Percentiles rank a stretch among this genome's conserved stretches.
Conservation (phyloP, 139 green algal genomes). For the Chlorella sorokiniana region DNA sequence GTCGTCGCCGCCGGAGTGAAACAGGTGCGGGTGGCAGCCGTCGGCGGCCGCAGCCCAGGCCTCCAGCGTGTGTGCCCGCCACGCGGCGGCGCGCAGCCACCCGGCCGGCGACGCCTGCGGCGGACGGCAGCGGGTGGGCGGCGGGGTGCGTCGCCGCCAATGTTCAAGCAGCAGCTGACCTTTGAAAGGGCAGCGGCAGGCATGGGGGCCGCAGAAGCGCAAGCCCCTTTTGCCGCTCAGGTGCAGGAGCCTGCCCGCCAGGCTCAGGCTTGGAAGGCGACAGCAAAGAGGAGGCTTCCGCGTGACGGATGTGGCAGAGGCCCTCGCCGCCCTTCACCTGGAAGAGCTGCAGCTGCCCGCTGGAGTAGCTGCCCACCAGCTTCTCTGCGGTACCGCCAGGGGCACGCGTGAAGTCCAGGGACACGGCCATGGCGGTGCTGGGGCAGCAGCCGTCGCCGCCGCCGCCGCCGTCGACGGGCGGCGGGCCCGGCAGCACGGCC, state of each 20-base stretch:
- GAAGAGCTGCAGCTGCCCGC: conserved; percentile 21
- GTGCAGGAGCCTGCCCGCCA: no score
- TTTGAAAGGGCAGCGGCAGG: no score
- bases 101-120: background rate
- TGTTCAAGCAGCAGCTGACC: background rate
- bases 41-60: conserved; percentile 62
- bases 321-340: conserved; percentile 1
- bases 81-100: conserved; percentile 39
- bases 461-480: background rate
- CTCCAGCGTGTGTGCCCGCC: conserved; percentile 68
- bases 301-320: background rate
- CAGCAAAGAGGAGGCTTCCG: no score
- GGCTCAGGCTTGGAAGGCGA: no score
- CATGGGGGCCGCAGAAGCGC: no score
- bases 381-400: background rate
- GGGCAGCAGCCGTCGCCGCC: background rate
- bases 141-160: no score
- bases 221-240: no score
- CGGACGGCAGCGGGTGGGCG: background rate
- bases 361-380: conserved; percentile 23
- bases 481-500: background rate
- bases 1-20: conserved; percentile 78
- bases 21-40: conserved; percentile 35
- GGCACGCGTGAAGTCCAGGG: conserved; percentile 12
- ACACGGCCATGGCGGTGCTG: conserved; percentile 19